A percentile compares a stretch with the other conserved stretches of the same genome.
Evolutionary conservation across 2,329 filamentous ascomycete species (phyloP).

Genomic region (Chaetomiaceae sp.): DNA sequence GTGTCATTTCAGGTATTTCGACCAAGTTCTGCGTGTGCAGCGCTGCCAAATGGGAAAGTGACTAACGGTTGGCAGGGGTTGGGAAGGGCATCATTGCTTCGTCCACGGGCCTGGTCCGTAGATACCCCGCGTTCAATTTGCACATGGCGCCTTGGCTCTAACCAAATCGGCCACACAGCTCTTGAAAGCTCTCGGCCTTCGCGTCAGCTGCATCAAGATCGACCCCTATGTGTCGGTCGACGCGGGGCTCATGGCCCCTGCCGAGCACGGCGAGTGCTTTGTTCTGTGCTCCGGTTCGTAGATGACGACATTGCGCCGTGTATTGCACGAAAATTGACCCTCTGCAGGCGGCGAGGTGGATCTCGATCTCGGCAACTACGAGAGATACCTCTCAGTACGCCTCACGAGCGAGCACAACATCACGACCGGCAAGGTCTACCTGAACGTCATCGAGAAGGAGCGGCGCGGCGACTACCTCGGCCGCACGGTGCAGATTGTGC

Average conservation of each 20-base stretch:
- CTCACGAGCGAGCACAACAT: constrained; percentile 89
- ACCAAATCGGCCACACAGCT: constrained; percentile 35
- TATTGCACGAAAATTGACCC: constrained; percentile 1
- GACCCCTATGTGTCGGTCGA: constrained; percentile 74
- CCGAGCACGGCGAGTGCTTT: constrained; percentile 76
- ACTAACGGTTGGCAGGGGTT: constrained; percentile 17
- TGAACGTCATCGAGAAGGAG: constrained; percentile 74
- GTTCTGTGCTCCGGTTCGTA: constrained; percentile 49
- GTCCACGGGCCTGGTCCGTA: constrained; percentile 19
- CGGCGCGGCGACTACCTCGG: constrained; percentile 73
- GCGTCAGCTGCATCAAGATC: constrained; percentile 53
- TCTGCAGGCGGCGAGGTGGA: constrained; percentile 37
- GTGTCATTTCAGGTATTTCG: constrained; percentile 20
- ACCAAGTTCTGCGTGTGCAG: no score
- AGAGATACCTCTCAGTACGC: constrained; percentile 43
- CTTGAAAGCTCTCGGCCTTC: constrained; percentile 75
- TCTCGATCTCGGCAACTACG: constrained; percentile 56
- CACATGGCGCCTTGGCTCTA: constrained; percentile 2
- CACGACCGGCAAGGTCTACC: constrained; percentile 95
- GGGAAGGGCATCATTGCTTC: constrained; percentile 22
- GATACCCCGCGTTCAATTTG: not conserved
- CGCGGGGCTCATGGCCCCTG: constrained; percentile 57
- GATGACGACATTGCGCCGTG: not conserved
- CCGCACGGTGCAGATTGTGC: constrained; percentile 84
- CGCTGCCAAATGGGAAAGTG: not conserved